Conservation (phyloP, 805 yeast genomes). For the Nakazawaea siamensis region DNA sequence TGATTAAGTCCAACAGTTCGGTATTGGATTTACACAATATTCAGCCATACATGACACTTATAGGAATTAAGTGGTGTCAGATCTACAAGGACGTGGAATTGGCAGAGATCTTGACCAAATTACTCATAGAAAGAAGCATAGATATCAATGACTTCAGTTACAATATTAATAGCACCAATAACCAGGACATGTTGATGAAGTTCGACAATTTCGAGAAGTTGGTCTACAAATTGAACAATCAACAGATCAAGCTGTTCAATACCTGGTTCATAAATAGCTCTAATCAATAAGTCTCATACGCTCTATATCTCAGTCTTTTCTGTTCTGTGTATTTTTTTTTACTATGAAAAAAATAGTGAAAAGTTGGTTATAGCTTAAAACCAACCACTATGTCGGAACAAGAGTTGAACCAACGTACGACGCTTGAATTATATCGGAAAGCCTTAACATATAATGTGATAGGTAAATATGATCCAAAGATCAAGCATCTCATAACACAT, state of each 20-base stretch:
- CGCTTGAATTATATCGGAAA: conserved; percentile 55
- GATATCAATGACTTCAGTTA: conserved; percentile 67
- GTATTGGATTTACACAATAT: conserved; percentile 61
- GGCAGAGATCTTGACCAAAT: conserved; percentile 32
- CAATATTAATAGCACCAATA: conserved; percentile 25
- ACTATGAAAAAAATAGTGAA: too few species aligned
- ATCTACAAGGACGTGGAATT: conserved; percentile 63
- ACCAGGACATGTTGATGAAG: conserved; percentile 43
- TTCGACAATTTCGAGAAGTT: conserved; percentile 73
- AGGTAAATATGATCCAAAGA: conserved; percentile 66
- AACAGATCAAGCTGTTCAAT: conserved; percentile 7
- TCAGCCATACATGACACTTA: conserved; percentile 56
- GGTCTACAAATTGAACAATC: conserved; percentile 29
- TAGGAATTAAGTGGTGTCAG: conserved; percentile 71
- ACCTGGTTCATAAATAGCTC: conserved; percentile 2
- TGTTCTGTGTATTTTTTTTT: too few species aligned
- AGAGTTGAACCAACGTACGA: too few species aligned
- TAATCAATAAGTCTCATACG: too few species aligned
- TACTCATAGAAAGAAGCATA: conserved; percentile 59
- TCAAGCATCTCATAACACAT: conserved; percentile 57
- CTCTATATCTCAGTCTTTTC: too few species aligned
- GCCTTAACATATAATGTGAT: conserved; percentile 72
- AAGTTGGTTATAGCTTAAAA: too few species aligned
- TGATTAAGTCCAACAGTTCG: conserved; percentile 66
- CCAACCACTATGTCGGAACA: too few species aligned